Base-by-base conservation (phyloP, 768 basidiomycete species). In the Hortiboletus flavorubellus region DNA sequence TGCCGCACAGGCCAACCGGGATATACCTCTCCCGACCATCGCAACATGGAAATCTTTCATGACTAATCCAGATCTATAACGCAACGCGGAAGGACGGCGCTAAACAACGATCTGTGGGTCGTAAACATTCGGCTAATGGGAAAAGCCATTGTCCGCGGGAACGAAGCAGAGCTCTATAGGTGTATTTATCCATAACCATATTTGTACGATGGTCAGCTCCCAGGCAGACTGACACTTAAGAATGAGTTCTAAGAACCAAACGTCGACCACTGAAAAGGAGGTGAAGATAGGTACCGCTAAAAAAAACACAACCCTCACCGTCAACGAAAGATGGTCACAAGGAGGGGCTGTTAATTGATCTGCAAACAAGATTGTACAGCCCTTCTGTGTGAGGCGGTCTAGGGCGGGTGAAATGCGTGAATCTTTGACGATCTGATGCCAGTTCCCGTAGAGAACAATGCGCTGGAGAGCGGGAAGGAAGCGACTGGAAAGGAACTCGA, bases 11-110 rank as follows among this genome's bases (percentile, higher is more conserved):
- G 77, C 72, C 14, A 84, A 64, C 8, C 82, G 81, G 53, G 76
- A 78, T 65, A 84, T 76, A 11, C 83, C 82, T 21, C 81, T 81
- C 23, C 83, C 82, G 3, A 84, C 72, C 33, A 84, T 76, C 1
- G 80, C 81, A 30, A 84, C 72, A 30, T 70, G 68, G 56, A 82
- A 77, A 61, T 76, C 74, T 56, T 78, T 78, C 26, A 55, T 47
- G 21, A 21, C 4, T 15, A 37, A 38, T 11, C 33, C 40, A 33
- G 39, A 53, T 53, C 21, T 41, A 40, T 39, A 38, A 31, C 31
- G 23, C 31, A 26, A 30, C 15, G 39, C 26, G 48, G 5, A 47
- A 41, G 43, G 26, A 43, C 5, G 18, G n/a, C 7, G 21, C 11
- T 34, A 41, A 33, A 45, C 12, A 23, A 34, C 43, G 11, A 21